Conservation (phyloP, 2,329 filamentous ascomycete species). For the Cucurbitaria berberidis region DNA sequence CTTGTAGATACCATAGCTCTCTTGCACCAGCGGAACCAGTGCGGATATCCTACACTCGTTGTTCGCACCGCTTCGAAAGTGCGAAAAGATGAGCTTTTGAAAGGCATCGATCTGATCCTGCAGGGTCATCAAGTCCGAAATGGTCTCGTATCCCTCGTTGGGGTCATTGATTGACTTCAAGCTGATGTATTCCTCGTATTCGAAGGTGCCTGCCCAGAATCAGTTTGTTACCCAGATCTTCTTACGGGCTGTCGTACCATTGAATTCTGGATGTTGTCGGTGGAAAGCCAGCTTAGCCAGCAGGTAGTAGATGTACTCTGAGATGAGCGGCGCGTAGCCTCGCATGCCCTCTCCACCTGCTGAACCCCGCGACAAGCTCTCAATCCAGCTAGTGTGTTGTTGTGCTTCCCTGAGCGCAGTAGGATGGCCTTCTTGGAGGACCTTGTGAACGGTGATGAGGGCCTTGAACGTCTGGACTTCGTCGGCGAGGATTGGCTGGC, state of each 20-base stretch:
- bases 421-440: constrained; percentile 95
- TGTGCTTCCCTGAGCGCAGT: constrained; percentile 86
- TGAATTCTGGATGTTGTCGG: constrained; percentile 95
- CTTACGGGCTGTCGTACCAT: constrained; percentile 62
- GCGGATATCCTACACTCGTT: constrained; percentile 97
- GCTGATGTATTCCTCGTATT: constrained; percentile 98
- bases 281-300: constrained; percentile 96
- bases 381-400: constrained; percentile 86
- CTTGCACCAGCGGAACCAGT: constrained; percentile 89
- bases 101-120: constrained; percentile 99
- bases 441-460: constrained; percentile 95
- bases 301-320: constrained; percentile 96
- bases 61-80: constrained; percentile 88
- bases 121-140: constrained; percentile 92
- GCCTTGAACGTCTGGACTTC: constrained; percentile 99
- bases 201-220: constrained; percentile 71
- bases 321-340: constrained; percentile 87
- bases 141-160: constrained; percentile 96
- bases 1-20: constrained; percentile 99
- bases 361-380: constrained; percentile 85
- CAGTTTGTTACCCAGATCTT: constrained; percentile 12
- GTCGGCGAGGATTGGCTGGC: constrained; percentile 96
- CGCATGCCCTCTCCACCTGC: constrained; percentile 78
- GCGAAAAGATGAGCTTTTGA: constrained; percentile 97
- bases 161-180: constrained; percentile 98